phyloP scores from a whole-genome alignment of 108 stramenopile genomes.

The Skeletonema menzelii region DNA sequence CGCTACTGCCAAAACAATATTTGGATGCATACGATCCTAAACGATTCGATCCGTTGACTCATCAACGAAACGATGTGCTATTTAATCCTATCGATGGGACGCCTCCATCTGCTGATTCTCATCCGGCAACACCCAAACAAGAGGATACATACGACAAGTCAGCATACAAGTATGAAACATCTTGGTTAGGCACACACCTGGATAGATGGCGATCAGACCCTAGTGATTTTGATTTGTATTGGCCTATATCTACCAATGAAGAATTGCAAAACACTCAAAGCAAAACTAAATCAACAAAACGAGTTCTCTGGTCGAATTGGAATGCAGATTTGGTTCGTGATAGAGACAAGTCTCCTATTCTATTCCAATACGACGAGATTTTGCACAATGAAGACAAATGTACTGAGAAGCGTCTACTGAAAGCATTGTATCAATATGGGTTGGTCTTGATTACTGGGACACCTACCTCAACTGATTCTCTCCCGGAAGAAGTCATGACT shows the following conservation, averaged over 20 bases:
- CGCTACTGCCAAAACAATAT: conserved; percentile 23
- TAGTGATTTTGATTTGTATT: conserved; percentile 22
- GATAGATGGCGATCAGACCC: conserved; percentile 31
- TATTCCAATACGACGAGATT: conserved; percentile 53
- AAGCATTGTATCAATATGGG: conserved; percentile 70
- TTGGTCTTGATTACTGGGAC: conserved; percentile 71
- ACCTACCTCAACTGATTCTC: conserved; percentile 54
- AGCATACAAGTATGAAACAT: conserved; percentile 23
- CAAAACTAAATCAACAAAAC: conserved; percentile 23
- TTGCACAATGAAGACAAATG: conserved; percentile 20
- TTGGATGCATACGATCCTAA: conserved; percentile 23
- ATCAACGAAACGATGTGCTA: conserved; percentile 68
- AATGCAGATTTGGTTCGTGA: conserved; percentile 56
- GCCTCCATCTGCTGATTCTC: conserved; percentile 27
- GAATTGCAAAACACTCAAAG: conserved; percentile 2
- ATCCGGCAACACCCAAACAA: conserved; percentile 1
- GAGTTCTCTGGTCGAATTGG: conserved; percentile 61
- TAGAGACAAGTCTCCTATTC: conserved; percentile 48
- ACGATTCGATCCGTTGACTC: conserved; percentile 64
- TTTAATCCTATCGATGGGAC: conserved; percentile 61
- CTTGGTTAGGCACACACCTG: conserved; percentile 47
- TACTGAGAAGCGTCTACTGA: conserved; percentile 41
- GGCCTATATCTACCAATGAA: conserved; percentile 5
- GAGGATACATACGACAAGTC: conserved; percentile 13
- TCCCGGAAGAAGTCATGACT: conserved; percentile 18